Percentiles rank a stretch among this genome's conserved stretches.
Conservation (phyloP, 805 yeast genomes). For the Candida ponderosae region DNA sequence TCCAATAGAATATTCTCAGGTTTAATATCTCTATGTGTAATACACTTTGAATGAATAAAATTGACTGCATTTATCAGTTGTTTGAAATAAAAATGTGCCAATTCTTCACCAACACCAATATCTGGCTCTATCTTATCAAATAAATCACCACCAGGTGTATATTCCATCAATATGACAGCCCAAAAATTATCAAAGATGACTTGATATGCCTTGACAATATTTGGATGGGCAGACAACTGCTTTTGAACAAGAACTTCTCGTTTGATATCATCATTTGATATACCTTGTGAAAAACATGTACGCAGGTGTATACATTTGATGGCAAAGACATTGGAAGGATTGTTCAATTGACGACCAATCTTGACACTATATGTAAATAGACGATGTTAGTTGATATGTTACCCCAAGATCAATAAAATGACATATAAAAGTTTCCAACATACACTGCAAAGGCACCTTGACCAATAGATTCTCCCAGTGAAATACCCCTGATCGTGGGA, state of each 20-base stretch:
- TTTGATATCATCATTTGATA: conserved; percentile 33
- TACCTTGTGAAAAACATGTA: conserved; percentile 26
- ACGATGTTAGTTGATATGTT: not conserved
- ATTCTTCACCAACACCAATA: conserved; percentile 55
- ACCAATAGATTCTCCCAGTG: conserved; percentile 47
- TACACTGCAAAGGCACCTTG: conserved; percentile 62
- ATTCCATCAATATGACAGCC: conserved; percentile 60
- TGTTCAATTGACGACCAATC: conserved; percentile 29
- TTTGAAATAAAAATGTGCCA: conserved; percentile 61
- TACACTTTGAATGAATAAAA: conserved; percentile 54
- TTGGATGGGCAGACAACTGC: conserved; percentile 49
- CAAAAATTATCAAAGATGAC: conserved; percentile 48
- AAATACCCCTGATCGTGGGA: conserved; percentile 40
- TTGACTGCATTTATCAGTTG: conserved; percentile 57
- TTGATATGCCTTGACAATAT: conserved; percentile 47
- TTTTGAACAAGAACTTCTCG: conserved; percentile 55
- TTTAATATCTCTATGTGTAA: conserved; percentile 61
- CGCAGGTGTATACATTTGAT: conserved; percentile 47
- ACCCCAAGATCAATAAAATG: not conserved
- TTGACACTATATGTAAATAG: conserved; percentile 34
- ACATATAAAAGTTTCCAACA: conserved; percentile 8
- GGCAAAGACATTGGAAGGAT: conserved; percentile 36
- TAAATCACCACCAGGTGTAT: conserved; percentile 68
- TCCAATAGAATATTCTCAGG: conserved; percentile 66
- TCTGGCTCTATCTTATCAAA: conserved; percentile 78